Evolutionary conservation across 116 monocot species (phyloP).

Genomic region (Cymodocea nodosa): DNA sequence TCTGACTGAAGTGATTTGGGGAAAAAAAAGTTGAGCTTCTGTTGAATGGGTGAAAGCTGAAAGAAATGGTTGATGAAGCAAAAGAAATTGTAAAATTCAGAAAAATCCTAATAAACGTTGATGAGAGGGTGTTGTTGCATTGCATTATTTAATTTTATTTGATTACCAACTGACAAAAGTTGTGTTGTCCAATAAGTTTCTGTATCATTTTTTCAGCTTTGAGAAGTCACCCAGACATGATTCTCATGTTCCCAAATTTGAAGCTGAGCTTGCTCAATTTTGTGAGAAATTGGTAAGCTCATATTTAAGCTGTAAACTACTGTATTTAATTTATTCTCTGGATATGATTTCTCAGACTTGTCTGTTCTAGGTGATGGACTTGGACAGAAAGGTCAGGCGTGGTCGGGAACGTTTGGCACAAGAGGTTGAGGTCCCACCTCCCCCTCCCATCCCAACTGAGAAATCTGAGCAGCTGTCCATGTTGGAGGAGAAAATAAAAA

Average conservation of each 20-base stretch:
- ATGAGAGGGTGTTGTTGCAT: no score
- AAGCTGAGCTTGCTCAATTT: conserved; percentile 68
- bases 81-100: no score
- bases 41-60: no score
- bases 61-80: no score
- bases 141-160: no score
- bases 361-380: conserved; percentile 53
- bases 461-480: conserved; percentile 52
- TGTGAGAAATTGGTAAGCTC: conserved; percentile 71
- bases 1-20: no score
- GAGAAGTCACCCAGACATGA: conserved; percentile 67
- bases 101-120: no score
- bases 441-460: conserved; percentile 32
- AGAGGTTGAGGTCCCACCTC: conserved; percentile 35
- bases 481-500: conserved; percentile 73
- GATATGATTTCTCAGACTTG: not conserved
- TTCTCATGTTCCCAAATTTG: conserved; percentile 52
- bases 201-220: conserved; percentile 25
- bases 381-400: conserved; percentile 74
- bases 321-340: not conserved
- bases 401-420: conserved; percentile 70
- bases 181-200: not conserved
- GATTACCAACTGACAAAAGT: no score
- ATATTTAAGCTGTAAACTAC: not conserved
- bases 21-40: no score